A percentile compares a stretch with the other conserved stretches of the same genome.
phyloP scores from a whole-genome alignment of 2,329 filamentous ascomycete genomes.

The Sclerotinia borealis region DNA sequence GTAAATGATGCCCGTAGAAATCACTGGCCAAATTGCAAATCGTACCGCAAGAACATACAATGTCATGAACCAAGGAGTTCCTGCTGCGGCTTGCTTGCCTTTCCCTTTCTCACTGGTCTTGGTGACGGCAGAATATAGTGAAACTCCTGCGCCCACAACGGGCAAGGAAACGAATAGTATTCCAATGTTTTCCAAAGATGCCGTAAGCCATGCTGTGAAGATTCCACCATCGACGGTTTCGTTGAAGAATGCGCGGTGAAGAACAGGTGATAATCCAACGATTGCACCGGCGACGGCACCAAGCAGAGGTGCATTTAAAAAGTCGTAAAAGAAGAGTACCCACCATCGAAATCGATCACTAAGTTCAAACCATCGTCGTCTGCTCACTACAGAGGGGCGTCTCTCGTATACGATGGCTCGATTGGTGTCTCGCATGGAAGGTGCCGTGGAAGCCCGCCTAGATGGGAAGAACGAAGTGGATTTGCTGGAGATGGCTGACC shows the following conservation, averaged over 20 bases:
- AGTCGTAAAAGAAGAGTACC: slow-evolving; percentile 38
- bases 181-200: slow-evolving; percentile 55
- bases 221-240: slow-evolving; percentile 52
- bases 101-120: slow-evolving; percentile 37
- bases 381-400: slow-evolving; percentile 25
- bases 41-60: slow-evolving; percentile 47
- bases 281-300: slow-evolving; percentile 53
- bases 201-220: slow-evolving; percentile 61
- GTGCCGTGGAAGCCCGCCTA: slow-evolving; percentile 10
- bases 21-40: slow-evolving; percentile 54
- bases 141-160: slow-evolving; percentile 61
- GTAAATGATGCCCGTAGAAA: slow-evolving; percentile 51
- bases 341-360: slow-evolving; percentile 31
- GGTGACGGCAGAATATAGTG: slow-evolving; percentile 49
- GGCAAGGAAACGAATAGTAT: slow-evolving; percentile 59
- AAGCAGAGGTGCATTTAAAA: slow-evolving; percentile 56
- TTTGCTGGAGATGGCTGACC: background rate
- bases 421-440: slow-evolving; percentile 4
- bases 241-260: slow-evolving; percentile 58
- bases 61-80: slow-evolving; percentile 44
- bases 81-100: slow-evolving; percentile 26
- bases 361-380: slow-evolving; percentile 28
- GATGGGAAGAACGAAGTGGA: slow-evolving; percentile 32
- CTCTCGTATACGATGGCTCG: slow-evolving; percentile 18
- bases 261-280: slow-evolving; percentile 52